Evolutionary conservation across 2,329 filamentous ascomycete genomes (phyloP).

Genomic region (Chrysoporthe austroafricana): DNA sequence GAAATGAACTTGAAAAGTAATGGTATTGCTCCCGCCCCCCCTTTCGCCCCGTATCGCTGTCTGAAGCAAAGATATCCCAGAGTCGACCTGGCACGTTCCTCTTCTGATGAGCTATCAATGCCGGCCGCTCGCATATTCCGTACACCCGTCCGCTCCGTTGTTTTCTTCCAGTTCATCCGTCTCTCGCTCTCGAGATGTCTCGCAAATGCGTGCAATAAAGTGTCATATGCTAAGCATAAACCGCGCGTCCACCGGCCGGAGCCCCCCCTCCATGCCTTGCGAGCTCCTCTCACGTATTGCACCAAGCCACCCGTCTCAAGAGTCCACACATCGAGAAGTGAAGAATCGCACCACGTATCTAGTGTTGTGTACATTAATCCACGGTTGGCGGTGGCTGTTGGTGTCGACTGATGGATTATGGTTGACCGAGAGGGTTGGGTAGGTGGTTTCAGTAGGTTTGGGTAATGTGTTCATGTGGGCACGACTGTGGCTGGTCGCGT

Average conservation of each 20-base stretch:
- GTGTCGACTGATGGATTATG: conserved; percentile 2
- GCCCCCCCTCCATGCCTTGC: not conserved
- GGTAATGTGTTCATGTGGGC: not conserved
- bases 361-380: not conserved
- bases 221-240: conserved; percentile 2
- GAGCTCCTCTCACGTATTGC: conserved; percentile 5
- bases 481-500: not conserved
- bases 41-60: too few relatives aligned
- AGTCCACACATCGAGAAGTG: conserved; percentile 13
- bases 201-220: conserved; percentile 5
- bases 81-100: conserved; percentile 25
- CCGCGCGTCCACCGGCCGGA: not conserved
- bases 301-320: conserved; percentile 25
- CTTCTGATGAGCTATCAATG: conserved; percentile 28
- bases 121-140: conserved; percentile 6
- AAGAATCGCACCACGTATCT: conserved; percentile 3
- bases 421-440: not conserved
- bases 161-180: not conserved
- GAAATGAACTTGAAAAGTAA: not conserved
- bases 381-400: not conserved
- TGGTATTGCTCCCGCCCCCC: conserved; percentile 12
- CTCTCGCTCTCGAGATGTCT: conserved; percentile 1
- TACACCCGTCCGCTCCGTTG: not conserved
- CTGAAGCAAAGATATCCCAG: not conserved
- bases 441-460: not conserved